Evolutionary conservation across 2,329 filamentous ascomycete species (phyloP), one percentile per base, ranked within the genome.

Genomic region (Ciborinia camelliae): DNA sequence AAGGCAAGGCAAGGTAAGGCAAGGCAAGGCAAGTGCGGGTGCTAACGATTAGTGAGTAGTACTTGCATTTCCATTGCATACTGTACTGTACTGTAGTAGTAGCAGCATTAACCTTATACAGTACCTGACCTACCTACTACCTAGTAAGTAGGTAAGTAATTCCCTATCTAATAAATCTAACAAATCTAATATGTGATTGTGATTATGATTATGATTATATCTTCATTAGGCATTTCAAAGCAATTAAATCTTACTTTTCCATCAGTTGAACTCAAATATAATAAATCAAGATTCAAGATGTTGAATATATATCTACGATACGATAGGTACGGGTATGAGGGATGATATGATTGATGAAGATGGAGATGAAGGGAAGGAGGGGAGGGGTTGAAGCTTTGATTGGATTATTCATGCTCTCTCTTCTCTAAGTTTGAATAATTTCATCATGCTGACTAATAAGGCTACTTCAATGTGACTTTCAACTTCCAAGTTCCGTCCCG

Each of bases 1-100:
- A 70, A 70, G 45, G 69, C 70, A 72, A 70, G 70, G 70, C 71
- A 68, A 67, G 68, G n/a, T n/a, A n/a, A n/a, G n/a, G n/a, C n/a
- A n/a, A n/a, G n/a, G 68, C 68, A 71, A 71, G 69, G 70, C 71
- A 68, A 68, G 68, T 68, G 67, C 69, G 70, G 69, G 66, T 71
- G 70, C 68, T 69, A 71, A 70, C 67, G 69, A 71, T 66, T 63
- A 59, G 54, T 32, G 69, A 71, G 65, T 63, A 59, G 54, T 32
- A 30, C 55, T 58, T 63, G 62, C 62, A 63, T 59, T 41, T 58
- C 43, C 43, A 50, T 59, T 58, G 43, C 52, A 58, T 58, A n/a
- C n/a, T n/a, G n/a, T n/a, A n/a, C n/a, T n/a, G n/a, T n/a, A n/a
- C n/a, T n/a, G n/a, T n/a, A n/a, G n/a, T n/a, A n/a, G n/a, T n/a